These are phyloP conservation scores for Leishmania major DNA, from an alignment of 208 protist species.

Conservation along the genomic window DNA sequence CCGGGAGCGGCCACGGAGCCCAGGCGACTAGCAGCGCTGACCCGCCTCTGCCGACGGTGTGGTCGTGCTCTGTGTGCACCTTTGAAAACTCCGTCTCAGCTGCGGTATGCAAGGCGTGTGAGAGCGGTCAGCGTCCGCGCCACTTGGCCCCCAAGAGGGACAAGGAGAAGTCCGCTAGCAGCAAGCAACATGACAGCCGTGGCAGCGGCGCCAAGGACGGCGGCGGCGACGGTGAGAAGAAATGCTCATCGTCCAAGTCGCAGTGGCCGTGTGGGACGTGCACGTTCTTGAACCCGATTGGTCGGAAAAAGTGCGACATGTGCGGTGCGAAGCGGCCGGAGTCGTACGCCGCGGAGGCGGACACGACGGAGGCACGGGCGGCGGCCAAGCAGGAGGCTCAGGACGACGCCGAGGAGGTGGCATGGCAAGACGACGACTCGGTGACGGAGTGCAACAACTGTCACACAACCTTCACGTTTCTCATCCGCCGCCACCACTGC, in stretches of 20 bases:
- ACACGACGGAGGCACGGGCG: constrained; percentile 22
- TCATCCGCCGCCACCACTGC: constrained; percentile 81
- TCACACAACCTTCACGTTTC: constrained; percentile 65
- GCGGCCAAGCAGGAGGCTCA: constrained; percentile 43
- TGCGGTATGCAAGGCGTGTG: constrained; percentile 70
- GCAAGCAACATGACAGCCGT: not conserved
- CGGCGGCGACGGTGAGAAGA: constrained; percentile 15
- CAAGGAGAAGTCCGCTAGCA: not conserved
- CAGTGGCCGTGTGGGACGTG: constrained; percentile 71
- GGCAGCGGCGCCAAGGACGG: not conserved
- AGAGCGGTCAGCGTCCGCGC: constrained; percentile 75
- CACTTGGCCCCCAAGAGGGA: constrained; percentile 31
- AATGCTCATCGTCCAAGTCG: not conserved
- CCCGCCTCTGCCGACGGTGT: constrained; percentile 34
- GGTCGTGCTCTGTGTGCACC: constrained; percentile 81
- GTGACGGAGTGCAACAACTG: constrained; percentile 78
- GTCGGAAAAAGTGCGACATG: constrained; percentile 69
- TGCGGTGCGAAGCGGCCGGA: constrained; percentile 55
- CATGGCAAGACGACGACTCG: constrained; percentile 82
- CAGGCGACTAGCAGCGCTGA: constrained; percentile 1
- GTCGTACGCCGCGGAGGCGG: constrained; percentile 39
- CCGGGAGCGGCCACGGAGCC: not conserved
- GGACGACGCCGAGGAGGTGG: constrained; percentile 65
- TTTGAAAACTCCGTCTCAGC: constrained; percentile 60
- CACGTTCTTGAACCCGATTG: constrained; percentile 68